A percentile compares a stretch with the other conserved stretches of the same genome.
Evolutionary conservation across 164 flowering plant species (phyloP).

Genomic region (Vitis rupestris): DNA sequence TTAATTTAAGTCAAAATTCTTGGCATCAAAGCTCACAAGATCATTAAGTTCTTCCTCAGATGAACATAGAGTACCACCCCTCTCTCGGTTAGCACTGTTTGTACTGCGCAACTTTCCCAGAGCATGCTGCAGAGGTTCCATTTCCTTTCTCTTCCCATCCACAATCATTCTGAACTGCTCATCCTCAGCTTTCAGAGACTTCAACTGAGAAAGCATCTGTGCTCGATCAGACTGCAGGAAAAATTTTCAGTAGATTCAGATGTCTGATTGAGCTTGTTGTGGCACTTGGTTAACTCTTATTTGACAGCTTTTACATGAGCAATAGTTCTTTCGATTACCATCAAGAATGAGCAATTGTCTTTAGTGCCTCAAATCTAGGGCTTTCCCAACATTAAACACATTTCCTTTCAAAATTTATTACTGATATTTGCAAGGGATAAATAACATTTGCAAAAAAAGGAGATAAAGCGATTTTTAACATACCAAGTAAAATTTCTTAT

Average conservation of each 20-base stretch:
- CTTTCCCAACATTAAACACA: background rate
- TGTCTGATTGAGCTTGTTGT: too few relatives aligned
- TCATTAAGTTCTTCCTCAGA: constrained; percentile 90
- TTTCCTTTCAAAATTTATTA: too few relatives aligned
- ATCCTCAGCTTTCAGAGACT: constrained; percentile 46
- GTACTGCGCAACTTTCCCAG: constrained; percentile 71
- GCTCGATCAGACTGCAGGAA: constrained; percentile 57
- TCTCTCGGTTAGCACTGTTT: constrained; percentile 45
- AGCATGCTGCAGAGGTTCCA: constrained; percentile 79
- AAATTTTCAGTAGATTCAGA: background rate
- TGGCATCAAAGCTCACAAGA: constrained; percentile 42
- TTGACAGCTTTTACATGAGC: too few relatives aligned
- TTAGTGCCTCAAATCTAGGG: background rate
- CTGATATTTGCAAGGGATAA: too few relatives aligned
- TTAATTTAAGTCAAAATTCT: background rate
- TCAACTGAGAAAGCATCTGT: constrained; percentile 48
- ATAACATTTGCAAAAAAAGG: too few relatives aligned
- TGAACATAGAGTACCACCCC: constrained; percentile 62
- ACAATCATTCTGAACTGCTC: constrained; percentile 38
- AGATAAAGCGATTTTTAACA: too few relatives aligned
- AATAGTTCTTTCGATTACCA: too few relatives aligned
- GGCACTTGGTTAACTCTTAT: too few relatives aligned
- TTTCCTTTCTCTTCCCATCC: constrained; percentile 73
- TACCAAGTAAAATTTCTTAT: too few relatives aligned
- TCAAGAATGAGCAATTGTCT: background rate